These are phyloP conservation scores for Dendrobium officinale DNA, from an alignment of 106 monocot genomes.

Conservation along the genomic window DNA sequence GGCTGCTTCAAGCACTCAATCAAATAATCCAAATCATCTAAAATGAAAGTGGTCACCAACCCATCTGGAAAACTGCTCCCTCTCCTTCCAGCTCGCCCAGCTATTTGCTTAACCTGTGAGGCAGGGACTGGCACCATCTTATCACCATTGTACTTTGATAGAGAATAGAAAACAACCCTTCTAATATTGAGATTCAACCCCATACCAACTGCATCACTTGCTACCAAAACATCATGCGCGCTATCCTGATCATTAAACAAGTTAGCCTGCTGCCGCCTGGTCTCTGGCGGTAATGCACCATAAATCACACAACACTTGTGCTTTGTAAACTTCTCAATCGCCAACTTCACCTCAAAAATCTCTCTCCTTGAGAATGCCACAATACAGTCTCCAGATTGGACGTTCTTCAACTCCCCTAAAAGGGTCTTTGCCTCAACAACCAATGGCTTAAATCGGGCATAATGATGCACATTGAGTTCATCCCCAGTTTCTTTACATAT, in stretches of 20 bases:
- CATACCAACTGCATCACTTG: slow-evolving; percentile 97
- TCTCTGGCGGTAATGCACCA: slow-evolving; percentile 94
- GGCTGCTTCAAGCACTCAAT: slow-evolving; percentile 83
- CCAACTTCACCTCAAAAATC: slow-evolving; percentile 95
- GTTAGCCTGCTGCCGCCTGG: slow-evolving; percentile 74
- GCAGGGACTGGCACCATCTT: slow-evolving; percentile 64
- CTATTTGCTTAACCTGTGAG: slow-evolving; percentile 96
- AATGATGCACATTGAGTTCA: slow-evolving; percentile 58
- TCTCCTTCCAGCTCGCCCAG: slow-evolving; percentile 86
- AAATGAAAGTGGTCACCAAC: slow-evolving; percentile 72
- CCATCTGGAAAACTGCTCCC: slow-evolving; percentile 92
- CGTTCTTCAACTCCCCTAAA: slow-evolving; percentile 68
- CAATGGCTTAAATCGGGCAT: slow-evolving; percentile 86
- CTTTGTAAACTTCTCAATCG: slow-evolving; percentile 77
- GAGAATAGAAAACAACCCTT: slow-evolving; percentile 76
- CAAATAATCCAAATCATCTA: slow-evolving; percentile 80
- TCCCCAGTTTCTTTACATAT: slow-evolving; percentile 80
- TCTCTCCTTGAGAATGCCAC: slow-evolving; percentile 93
- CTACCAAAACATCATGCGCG: slow-evolving; percentile 88
- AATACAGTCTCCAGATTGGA: slow-evolving; percentile 77
- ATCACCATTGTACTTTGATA: slow-evolving; percentile 88
- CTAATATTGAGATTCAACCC: slow-evolving; percentile 95
- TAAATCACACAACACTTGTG: slow-evolving; percentile 98
- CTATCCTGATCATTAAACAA: slow-evolving; percentile 87
- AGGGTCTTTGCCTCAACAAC: slow-evolving; percentile 91